Base-by-base conservation (phyloP, 495 filamentous ascomycete genomes). In the Gamarada debralockiae region DNA sequence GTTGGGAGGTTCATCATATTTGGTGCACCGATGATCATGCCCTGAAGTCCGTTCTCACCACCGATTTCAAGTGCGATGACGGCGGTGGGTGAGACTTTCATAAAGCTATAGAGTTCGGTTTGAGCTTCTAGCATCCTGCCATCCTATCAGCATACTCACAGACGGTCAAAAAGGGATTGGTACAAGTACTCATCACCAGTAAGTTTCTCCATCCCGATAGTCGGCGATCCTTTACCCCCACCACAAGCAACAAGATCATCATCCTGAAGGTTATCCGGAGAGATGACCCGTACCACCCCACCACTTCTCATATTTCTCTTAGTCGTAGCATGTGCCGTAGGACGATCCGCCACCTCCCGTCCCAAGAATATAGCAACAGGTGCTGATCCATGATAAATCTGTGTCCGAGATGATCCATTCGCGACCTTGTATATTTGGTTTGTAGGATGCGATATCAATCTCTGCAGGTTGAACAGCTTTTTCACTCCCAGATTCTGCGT, bases 311-410 rank as follows among this genome's bases (percentile, higher is more conserved):
- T 62, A 76, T 70, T n/a, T 72, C 62, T 0, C 71, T 65, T 10
- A 78, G 67, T 9, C 61, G 66, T 14, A 75, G 62, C 64, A 69
- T 70, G 15, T 68, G 61, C 70, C 58, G 43, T 76, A 77, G 9
- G 76, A 76, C 9, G 67, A 73, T 3, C 77, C 76, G 12, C 82
- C 81, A 0, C 81, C 81, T 7, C 80, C 82, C 0, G 76, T 79
- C 5, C 81, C 82, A 5, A 86, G 75, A 45, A 86, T 76, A 55
- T 81, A 80, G 59, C 79, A 83, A 1, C 82, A 81, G 9, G 67
- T 73, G 0, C 75, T 68, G 29, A 86, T 79, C 67, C 74, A 86
- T 10, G 63, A 27, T 1, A 84, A 65, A 61, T 86, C 81, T 0
- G 70, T 80, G 33, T 77, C 67, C 46, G 65, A 67, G 55, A 83